Percentiles rank a stretch among this genome's conserved stretches.
phyloP scores from a whole-genome alignment of 2,329 filamentous ascomycete genomes.

The Keithomyces neogunnii region DNA sequence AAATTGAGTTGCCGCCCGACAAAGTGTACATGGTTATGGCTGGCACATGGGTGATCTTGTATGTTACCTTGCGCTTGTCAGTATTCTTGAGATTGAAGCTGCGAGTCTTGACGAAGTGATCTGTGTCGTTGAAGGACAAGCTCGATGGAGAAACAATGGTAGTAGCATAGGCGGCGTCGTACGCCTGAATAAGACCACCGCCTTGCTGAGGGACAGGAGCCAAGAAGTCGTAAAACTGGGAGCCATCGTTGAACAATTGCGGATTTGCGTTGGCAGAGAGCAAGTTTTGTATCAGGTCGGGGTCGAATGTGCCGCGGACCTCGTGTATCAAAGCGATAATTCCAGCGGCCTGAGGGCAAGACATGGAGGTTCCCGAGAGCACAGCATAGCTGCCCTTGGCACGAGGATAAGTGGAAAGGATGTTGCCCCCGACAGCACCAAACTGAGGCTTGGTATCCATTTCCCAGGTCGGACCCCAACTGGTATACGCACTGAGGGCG shows the following conservation, averaged over 20 bases:
- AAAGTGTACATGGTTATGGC: constrained; percentile 47
- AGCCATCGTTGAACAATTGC: constrained; percentile 38
- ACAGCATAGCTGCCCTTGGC: constrained; percentile 40
- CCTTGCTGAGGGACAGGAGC: constrained; percentile 54
- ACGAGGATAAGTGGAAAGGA: constrained; percentile 48
- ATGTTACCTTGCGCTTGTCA: constrained; percentile 38
- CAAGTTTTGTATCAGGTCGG: constrained; percentile 38
- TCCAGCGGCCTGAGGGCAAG: constrained; percentile 46
- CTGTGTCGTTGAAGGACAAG: constrained; percentile 57
- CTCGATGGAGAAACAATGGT: constrained; percentile 46
- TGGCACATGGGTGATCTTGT: constrained; percentile 40
- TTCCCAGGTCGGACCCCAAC: constrained; percentile 55
- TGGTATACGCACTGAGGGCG: constrained; percentile 42
- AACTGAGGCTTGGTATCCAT: constrained; percentile 48
- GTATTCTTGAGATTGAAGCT: constrained; percentile 50
- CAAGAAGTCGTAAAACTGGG: constrained; percentile 26
- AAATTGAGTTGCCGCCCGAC: constrained; percentile 18
- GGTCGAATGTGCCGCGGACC: constrained; percentile 41
- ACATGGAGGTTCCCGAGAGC: constrained; percentile 52
- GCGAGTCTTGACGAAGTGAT: constrained; percentile 39
- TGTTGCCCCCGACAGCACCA: constrained; percentile 46
- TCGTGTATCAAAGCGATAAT: constrained; percentile 46
- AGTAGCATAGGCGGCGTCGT: constrained; percentile 47
- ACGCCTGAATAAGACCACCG: constrained; percentile 50
- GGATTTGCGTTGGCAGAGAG: constrained; percentile 42